These are phyloP conservation scores for Saccharomyces hybrid DNA, from an alignment of 1,139 yeast genomes.

Conservation along the genomic window DNA sequence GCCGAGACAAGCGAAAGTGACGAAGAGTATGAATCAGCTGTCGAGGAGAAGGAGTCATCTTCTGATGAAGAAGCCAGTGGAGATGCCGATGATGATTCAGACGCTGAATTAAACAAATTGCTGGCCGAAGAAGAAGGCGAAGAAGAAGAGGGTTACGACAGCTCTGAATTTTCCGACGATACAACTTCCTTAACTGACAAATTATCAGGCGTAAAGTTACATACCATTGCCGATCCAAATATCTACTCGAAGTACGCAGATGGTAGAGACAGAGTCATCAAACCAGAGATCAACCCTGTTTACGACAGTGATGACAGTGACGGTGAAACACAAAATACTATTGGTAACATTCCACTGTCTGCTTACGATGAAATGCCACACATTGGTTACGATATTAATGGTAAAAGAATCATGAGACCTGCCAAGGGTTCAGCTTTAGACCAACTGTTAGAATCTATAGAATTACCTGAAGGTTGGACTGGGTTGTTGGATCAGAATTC, in stretches of 20 bases:
- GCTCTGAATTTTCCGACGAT: slow-evolving; percentile 33
- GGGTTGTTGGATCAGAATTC: slow-evolving; percentile 88
- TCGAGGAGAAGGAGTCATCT: slow-evolving; percentile 9
- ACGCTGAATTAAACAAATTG: slow-evolving; percentile 52
- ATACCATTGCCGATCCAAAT: slow-evolving; percentile 41
- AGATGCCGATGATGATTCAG: slow-evolving; percentile 35
- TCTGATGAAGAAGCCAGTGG: slow-evolving; percentile 19
- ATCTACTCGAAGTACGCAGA: slow-evolving; percentile 60
- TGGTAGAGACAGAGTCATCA: slow-evolving; percentile 66
- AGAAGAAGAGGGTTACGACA: slow-evolving; percentile 30
- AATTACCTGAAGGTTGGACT: slow-evolving; percentile 97
- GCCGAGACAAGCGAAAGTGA: slow-evolving; percentile 25
- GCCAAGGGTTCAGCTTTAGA: slow-evolving; percentile 95
- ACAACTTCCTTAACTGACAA: slow-evolving; percentile 48
- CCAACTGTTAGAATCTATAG: slow-evolving; percentile 78
- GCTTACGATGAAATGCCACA: slow-evolving; percentile 98
- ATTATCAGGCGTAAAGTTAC: slow-evolving; percentile 46
- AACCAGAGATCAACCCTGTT: slow-evolving; percentile 85
- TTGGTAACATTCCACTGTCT: slow-evolving; percentile 84
- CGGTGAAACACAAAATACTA: slow-evolving; percentile 73
- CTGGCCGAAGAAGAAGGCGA: slow-evolving; percentile 44
- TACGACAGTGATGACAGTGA: slow-evolving; percentile 94
- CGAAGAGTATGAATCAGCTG: slow-evolving; percentile 12
- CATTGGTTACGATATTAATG: slow-evolving; percentile 92
- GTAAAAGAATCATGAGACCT: slow-evolving; percentile 97